Percentiles rank a stretch among this genome's conserved stretches.
These are phyloP conservation scores for Hamigera avellanea DNA, from an alignment of 495 filamentous ascomycete genomes.

Conservation along the genomic window DNA sequence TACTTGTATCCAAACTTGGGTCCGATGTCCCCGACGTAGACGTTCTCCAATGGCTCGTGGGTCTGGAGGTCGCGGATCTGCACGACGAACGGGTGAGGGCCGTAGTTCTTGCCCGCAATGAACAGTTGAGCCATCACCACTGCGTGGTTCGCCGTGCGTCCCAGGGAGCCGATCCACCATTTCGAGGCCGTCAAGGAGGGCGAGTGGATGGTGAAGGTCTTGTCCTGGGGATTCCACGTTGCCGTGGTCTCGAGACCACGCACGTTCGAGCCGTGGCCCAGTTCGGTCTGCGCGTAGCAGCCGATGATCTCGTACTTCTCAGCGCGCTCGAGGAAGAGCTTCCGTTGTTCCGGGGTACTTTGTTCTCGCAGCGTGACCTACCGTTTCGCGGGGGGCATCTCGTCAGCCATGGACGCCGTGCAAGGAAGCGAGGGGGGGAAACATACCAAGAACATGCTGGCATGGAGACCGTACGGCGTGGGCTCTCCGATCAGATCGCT, in stretches of 20 bases:
- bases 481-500: conserved; percentile 53
- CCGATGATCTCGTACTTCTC: conserved; percentile 56
- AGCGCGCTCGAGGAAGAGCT: conserved; percentile 53
- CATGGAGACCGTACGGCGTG: conserved; percentile 56
- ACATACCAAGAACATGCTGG: conserved; percentile 52
- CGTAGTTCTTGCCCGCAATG: conserved; percentile 50
- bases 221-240: conserved; percentile 53
- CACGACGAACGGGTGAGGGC: conserved; percentile 67
- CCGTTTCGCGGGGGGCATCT: not conserved
- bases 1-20: conserved; percentile 60
- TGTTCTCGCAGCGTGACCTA: conserved; percentile 58
- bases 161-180: conserved; percentile 71
- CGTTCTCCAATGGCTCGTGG: conserved; percentile 56
- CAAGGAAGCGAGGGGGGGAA: not conserved
- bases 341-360: conserved; percentile 56
- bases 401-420: no score
- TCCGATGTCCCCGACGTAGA: conserved; percentile 64
- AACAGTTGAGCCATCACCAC: conserved; percentile 64
- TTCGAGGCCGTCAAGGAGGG: conserved; percentile 58
- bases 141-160: conserved; percentile 61
- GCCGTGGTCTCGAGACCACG: conserved; percentile 64
- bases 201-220: conserved; percentile 59
- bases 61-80: conserved; percentile 61
- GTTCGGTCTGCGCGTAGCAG: conserved; percentile 67
- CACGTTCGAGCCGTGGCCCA: conserved; percentile 67